phyloP scores from a whole-genome alignment of 1,139 yeast species.

The Kodamaea plutei region DNA sequence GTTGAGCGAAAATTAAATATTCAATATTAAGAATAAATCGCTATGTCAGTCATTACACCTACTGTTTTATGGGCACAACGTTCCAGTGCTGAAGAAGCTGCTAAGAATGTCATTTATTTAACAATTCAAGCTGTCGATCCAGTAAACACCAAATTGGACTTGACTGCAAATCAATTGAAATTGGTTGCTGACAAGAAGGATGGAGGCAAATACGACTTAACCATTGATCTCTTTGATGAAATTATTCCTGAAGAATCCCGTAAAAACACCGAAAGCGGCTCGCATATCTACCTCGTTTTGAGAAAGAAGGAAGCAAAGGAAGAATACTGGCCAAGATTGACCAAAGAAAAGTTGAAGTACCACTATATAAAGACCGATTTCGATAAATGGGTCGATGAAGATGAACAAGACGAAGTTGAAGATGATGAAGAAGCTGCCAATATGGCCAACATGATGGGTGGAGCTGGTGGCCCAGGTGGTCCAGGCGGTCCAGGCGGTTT shows the following conservation, averaged over 20 bases:
- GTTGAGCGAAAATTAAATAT: no score
- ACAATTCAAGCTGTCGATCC: constrained; percentile 77
- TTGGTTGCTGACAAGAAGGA: constrained; percentile 57
- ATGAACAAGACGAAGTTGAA: constrained; percentile 34
- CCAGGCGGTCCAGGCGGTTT: constrained; percentile 31
- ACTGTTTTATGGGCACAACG: constrained; percentile 93
- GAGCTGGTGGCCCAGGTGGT: constrained; percentile 28
- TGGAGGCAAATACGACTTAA: constrained; percentile 49
- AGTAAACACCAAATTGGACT: constrained; percentile 54
- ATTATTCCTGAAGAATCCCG: constrained; percentile 66
- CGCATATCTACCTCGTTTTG: constrained; percentile 64
- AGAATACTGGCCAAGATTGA: constrained; percentile 44
- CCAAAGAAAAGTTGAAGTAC: constrained; percentile 38
- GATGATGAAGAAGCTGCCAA: constrained; percentile 33
- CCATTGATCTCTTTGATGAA: constrained; percentile 68
- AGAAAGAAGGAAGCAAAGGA: constrained; percentile 63
- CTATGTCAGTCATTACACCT: constrained; percentile 15
- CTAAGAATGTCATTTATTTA: constrained; percentile 70
- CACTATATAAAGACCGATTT: constrained; percentile 93
- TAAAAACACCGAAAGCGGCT: constrained; percentile 57
- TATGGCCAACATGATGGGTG: constrained; percentile 25
- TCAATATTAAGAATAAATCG: no score
- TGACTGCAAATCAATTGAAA: constrained; percentile 55
- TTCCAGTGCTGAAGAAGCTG: constrained; percentile 64
- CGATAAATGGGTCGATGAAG: constrained; percentile 70